Evolutionary conservation across 345 rosid species (phyloP).

Genomic region (Lumnitzera littorea): DNA sequence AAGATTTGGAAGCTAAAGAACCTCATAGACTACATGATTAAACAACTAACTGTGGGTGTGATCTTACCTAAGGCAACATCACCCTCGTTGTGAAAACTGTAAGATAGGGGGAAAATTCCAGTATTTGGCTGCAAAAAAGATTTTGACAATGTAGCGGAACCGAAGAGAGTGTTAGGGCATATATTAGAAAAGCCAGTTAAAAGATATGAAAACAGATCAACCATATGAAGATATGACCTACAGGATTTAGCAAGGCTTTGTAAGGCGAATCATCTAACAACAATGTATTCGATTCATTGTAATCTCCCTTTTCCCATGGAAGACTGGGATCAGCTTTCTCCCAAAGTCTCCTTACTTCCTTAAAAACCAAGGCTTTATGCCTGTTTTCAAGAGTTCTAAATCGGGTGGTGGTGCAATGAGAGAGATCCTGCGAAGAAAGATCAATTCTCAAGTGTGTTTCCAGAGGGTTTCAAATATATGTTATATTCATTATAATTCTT

Average conservation of each 20-base stretch:
- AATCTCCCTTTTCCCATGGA: constrained; percentile 61
- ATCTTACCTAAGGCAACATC: constrained; percentile 61
- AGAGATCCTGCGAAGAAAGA: constrained; percentile 45
- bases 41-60: not conserved
- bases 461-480: not conserved
- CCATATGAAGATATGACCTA: constrained; percentile 26
- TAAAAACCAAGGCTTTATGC: constrained; percentile 64
- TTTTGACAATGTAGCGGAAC: constrained; percentile 1
- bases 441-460: not conserved
- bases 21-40: no score
- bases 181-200: not conserved
- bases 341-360: constrained; percentile 72
- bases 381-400: constrained; percentile 56
- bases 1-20: no score
- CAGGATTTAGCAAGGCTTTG: constrained; percentile 93
- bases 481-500: not conserved
- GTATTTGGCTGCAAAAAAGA: constrained; percentile 45
- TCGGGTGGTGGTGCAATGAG: constrained; percentile 49
- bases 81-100: constrained; percentile 29
- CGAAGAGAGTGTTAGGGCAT: constrained; percentile 5
- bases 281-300: constrained; percentile 68
- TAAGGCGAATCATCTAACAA: constrained; percentile 88
- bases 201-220: not conserved
- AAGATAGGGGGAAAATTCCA: constrained; percentile 71
- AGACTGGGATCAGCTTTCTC: constrained; percentile 48